Base-by-base conservation (phyloP, 2,329 filamentous ascomycete genomes). In the Cladophialophora bantiana region DNA sequence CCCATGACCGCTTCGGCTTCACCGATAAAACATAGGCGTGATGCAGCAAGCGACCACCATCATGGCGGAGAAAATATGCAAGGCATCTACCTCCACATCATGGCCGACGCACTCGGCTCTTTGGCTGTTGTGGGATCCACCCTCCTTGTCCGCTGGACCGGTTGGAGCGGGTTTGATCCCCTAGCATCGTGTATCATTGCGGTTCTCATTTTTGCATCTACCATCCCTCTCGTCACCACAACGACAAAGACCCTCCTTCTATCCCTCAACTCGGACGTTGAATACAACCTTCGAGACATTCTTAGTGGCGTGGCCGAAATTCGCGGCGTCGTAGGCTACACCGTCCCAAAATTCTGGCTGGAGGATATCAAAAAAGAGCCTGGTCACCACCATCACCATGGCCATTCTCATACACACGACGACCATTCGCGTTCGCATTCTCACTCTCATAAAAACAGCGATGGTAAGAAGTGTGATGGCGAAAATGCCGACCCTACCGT, bases 61-160 rank as follows among this genome's bases (percentile, higher is more conserved):
- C 90, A 94, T 74, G 90, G 93, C 68, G 97, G 97, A 77, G 95
- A 99, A 74, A 99, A 99, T 76, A 97, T 99, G 94, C 88, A 95
- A 73, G 95, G 95, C 12, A 98, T 99, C 71, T 99, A 96, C 78
- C 83, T 99, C 20, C 95, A 99, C 75, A 92, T 99, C 59, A 84
- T 98, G 34, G 95, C 95, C 5, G 95, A 99, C 77, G 96, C 95
- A 0, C 88, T 98, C 35, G 95, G 95, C 32, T 97, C 94, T 62
- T 91, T 94, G 1, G 95, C 95, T 0, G 95, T 99, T 56, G 97
- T 99, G 68, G 88, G 93, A 38, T 97, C 93, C 7, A 99, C 95
- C 0, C 82, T 92, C 0, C 83, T 98, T 26, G 96, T 96, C 0
- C 90, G 96, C 75, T 89, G 92, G 73, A 90, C 92, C 75, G 91